Percentiles rank a stretch among this genome's conserved stretches.
These are phyloP conservation scores for Metarhizium robertsii DNA, from an alignment of 2,329 filamentous ascomycete genomes.

Conservation along the genomic window DNA sequence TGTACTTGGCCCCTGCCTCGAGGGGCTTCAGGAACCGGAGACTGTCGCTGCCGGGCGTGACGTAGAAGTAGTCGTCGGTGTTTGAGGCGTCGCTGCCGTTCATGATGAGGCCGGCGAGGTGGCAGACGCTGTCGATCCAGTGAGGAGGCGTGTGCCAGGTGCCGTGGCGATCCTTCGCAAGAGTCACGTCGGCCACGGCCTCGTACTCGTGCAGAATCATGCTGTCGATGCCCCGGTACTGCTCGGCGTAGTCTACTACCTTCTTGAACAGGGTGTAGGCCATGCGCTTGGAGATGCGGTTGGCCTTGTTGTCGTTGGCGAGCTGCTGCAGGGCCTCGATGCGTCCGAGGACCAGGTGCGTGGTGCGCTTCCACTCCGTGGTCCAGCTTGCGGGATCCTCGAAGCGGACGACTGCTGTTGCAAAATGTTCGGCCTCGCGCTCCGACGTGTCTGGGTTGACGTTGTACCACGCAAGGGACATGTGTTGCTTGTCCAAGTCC, in stretches of 20 bases:
- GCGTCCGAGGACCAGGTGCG: too few relatives aligned
- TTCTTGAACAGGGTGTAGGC: background rate
- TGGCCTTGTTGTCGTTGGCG: background rate
- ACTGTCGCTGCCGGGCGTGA: background rate
- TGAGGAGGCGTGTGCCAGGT: background rate
- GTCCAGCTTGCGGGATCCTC: too few relatives aligned
- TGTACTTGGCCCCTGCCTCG: background rate
- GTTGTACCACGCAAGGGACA: constrained; percentile 26
- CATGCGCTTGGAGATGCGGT: background rate
- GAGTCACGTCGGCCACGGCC: background rate
- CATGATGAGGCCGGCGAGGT: background rate
- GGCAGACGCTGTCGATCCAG: background rate
- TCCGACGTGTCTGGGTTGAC: background rate
- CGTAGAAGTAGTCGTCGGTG: background rate
- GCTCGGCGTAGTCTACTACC: background rate
- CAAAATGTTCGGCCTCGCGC: constrained; percentile 2
- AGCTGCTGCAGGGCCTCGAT: too few relatives aligned
- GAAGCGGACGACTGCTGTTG: background rate
- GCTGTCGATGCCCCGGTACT: background rate
- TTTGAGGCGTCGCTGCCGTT: background rate
- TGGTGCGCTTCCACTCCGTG: too few relatives aligned
- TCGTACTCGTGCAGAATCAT: background rate
- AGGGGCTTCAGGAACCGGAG: background rate
- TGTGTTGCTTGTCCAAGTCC: constrained; percentile 36
- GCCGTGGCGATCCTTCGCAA: background rate